These are phyloP conservation scores for Aspergillus mulundensis DNA, from an alignment of 495 filamentous ascomycete species.

Conservation along the genomic window DNA sequence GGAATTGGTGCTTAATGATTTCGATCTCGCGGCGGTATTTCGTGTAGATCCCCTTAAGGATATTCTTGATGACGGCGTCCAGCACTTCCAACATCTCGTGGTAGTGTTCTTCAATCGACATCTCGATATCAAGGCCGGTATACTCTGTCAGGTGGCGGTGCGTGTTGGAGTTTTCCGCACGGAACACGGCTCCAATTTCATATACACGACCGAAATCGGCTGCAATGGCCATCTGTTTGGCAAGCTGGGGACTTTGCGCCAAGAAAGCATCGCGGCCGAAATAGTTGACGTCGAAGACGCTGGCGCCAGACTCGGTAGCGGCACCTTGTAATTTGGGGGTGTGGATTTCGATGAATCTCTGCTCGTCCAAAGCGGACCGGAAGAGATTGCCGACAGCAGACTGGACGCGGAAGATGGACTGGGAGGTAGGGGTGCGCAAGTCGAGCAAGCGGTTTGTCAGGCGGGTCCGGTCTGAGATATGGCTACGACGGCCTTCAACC, in stretches of 20 bases:
- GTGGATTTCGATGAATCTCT: slow-evolving; percentile 83
- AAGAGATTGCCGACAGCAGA: slow-evolving; percentile 76
- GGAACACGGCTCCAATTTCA: slow-evolving; percentile 84
- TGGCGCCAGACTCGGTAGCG: slow-evolving; percentile 86
- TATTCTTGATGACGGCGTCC: slow-evolving; percentile 74
- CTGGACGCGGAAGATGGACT: slow-evolving; percentile 78
- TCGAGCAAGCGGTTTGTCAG: slow-evolving; percentile 83
- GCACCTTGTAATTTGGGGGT: slow-evolving; percentile 83
- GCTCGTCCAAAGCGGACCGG: slow-evolving; percentile 63
- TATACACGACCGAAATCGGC: slow-evolving; percentile 85
- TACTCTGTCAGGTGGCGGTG: slow-evolving; percentile 95
- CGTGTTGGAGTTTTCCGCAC: slow-evolving; percentile 92
- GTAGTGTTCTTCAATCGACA: slow-evolving; percentile 90
- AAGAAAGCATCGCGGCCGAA: slow-evolving; percentile 79
- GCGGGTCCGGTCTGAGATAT: slow-evolving; percentile 68
- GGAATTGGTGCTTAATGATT: slow-evolving; percentile 60
- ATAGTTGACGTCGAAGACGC: slow-evolving; percentile 85
- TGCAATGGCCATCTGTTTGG: slow-evolving; percentile 91
- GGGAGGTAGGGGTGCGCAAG: slow-evolving; percentile 77
- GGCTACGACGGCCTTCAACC: slow-evolving; percentile 43
- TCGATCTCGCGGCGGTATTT: slow-evolving; percentile 67
- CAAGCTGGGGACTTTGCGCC: slow-evolving; percentile 88
- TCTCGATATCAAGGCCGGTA: slow-evolving; percentile 91
- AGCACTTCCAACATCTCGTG: slow-evolving; percentile 74
- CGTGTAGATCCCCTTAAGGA: slow-evolving; percentile 67